Evolutionary conservation across 441 rosid genomes (phyloP).

Genomic region (Breynia disticha): DNA sequence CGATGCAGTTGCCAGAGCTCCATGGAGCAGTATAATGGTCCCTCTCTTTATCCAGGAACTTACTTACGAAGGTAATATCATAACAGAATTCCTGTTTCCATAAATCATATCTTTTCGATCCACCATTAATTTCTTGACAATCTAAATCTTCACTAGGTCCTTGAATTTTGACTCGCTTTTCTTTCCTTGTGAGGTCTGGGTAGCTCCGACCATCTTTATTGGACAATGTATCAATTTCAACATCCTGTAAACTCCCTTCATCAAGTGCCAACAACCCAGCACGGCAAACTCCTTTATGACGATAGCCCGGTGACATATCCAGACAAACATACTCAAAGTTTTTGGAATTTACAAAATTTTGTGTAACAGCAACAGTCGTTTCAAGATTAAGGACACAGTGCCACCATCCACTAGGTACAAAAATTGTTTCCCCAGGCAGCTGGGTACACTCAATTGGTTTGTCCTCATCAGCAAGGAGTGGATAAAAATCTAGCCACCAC

Average conservation of each 20-base stretch:
- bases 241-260: conserved; percentile 32
- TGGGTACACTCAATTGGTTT: conserved; percentile 96
- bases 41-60: conserved; percentile 67
- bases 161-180: conserved; percentile 54
- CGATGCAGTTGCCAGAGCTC: conserved; percentile 81
- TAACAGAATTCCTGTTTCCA: conserved; percentile 62
- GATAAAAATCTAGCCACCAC: conserved; percentile 99
- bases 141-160: conserved; percentile 26
- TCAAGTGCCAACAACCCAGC: conserved; percentile 86
- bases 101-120: conserved; percentile 34
- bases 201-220: conserved; percentile 35
- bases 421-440: conserved; percentile 86
- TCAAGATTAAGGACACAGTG: conserved; percentile 91
- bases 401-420: conserved; percentile 99
- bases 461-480: conserved; percentile 84
- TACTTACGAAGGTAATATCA: conserved; percentile 54
- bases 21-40: conserved; percentile 88
- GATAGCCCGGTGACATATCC: conserved; percentile 97
- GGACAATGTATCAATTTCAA: conserved; percentile 21
- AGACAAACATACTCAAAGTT: conserved; percentile 85
- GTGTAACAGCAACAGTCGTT: conserved; percentile 85
- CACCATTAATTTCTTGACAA: conserved; percentile 26
- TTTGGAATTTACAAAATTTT: conserved; percentile 77
- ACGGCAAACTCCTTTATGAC: conserved; percentile 91
- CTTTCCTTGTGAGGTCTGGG: conserved; percentile 65